phyloP scores from a whole-genome alignment of 495 filamentous ascomycete species.

The Collariella sp. region DNA sequence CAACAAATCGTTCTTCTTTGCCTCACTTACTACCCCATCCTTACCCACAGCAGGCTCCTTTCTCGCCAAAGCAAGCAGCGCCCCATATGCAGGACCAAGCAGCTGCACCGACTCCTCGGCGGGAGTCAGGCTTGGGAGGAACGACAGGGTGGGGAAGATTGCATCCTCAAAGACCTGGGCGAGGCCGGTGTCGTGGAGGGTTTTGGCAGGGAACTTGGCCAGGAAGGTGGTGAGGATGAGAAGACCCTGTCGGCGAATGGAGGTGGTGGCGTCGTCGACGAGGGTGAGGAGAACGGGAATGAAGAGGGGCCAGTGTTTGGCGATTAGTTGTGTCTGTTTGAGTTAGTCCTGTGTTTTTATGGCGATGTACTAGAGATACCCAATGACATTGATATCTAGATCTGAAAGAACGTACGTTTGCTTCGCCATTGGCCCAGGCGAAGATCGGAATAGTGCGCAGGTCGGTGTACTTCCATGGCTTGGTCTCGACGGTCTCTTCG shows the following conservation, averaged over 20 bases:
- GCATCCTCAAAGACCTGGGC: slow-evolving; percentile 71
- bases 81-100: slow-evolving; percentile 56
- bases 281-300: slow-evolving; percentile 77
- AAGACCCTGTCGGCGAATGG: slow-evolving; percentile 54
- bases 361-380: background rate
- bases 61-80: slow-evolving; percentile 51
- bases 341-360: background rate
- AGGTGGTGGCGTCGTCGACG: slow-evolving; percentile 56
- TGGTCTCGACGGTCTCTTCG: slow-evolving; percentile 45
- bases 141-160: slow-evolving; percentile 61
- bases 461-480: slow-evolving; percentile 67
- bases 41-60: slow-evolving; percentile 24
- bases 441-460: slow-evolving; percentile 56
- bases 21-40: slow-evolving; percentile 6
- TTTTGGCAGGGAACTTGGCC: slow-evolving; percentile 42
- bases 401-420: slow-evolving; percentile 33
- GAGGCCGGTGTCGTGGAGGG: slow-evolving; percentile 66
- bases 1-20: slow-evolving; percentile 29
- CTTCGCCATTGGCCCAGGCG: slow-evolving; percentile 51
- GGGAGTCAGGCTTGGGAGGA: slow-evolving; percentile 71
- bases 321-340: slow-evolving; percentile 12
- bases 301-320: slow-evolving; percentile 61
- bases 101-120: slow-evolving; percentile 59
- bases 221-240: slow-evolving; percentile 53
- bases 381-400: background rate